Evolutionary conservation across 176 grass and related monocot species (phyloP).

Genomic region (Carex littledalei): DNA sequence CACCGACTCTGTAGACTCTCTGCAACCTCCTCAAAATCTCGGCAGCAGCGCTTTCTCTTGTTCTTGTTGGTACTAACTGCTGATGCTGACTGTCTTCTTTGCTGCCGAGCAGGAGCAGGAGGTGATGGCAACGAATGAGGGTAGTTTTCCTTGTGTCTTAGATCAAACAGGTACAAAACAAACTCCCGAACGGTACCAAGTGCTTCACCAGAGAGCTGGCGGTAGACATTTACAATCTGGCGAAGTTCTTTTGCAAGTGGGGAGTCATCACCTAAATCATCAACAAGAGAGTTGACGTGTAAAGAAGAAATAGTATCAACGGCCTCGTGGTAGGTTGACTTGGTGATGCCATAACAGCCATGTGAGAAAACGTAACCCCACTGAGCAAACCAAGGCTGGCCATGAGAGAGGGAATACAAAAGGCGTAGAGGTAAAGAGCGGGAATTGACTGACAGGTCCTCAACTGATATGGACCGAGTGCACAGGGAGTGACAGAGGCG

Average conservation of each 20-base stretch:
- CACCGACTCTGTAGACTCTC: constrained; percentile 53
- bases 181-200: constrained; percentile 57
- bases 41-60: constrained; percentile 28
- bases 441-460: constrained; percentile 57
- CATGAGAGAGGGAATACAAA: constrained; percentile 49
- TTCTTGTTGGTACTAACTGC: constrained; percentile 23
- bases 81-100: constrained; percentile 13
- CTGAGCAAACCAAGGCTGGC: constrained; percentile 74
- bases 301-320: constrained; percentile 50
- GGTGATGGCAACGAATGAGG: constrained; percentile 12
- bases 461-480: constrained; percentile 63
- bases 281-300: constrained; percentile 40
- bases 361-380: constrained; percentile 74
- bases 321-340: constrained; percentile 38
- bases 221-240: constrained; percentile 49
- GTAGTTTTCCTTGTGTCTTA: constrained; percentile 45
- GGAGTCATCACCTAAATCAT: not conserved
- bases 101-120: not conserved
- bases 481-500: constrained; percentile 74
- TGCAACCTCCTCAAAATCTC: constrained; percentile 58
- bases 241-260: constrained; percentile 46
- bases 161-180: constrained; percentile 60
- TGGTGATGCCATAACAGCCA: constrained; percentile 64
- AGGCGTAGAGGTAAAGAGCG: constrained; percentile 69
- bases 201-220: constrained; percentile 38